These are phyloP conservation scores for Hanseniaspora sp. DNA, from an alignment of 1,139 yeast genomes.

Conservation along the genomic window DNA sequence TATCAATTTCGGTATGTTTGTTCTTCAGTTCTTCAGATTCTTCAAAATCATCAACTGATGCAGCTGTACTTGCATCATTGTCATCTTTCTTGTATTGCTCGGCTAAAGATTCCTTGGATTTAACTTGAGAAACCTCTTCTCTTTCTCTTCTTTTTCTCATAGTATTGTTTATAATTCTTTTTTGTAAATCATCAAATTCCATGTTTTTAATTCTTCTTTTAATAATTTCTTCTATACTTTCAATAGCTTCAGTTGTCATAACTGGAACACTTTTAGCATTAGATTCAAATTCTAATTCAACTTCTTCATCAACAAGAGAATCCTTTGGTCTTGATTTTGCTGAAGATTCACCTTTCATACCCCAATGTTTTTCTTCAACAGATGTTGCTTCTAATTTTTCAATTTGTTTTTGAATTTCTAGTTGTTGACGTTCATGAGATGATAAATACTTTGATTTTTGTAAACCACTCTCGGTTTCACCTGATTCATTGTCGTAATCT, in stretches of 20 bases:
- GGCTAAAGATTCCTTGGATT: constrained; percentile 79
- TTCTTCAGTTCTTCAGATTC: constrained; percentile 49
- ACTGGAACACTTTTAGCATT: constrained; percentile 82
- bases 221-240: constrained; percentile 76
- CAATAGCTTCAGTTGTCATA: constrained; percentile 79
- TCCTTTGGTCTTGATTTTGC: constrained; percentile 75
- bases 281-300: constrained; percentile 52
- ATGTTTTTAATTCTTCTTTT: constrained; percentile 63
- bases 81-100: constrained; percentile 82
- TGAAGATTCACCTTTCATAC: constrained; percentile 82
- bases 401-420: constrained; percentile 64
- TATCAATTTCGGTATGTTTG: constrained; percentile 69
- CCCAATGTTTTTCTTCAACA: constrained; percentile 86
- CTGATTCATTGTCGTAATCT: constrained; percentile 29
- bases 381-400: constrained; percentile 72
- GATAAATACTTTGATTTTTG: constrained; percentile 43
- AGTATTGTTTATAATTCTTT: constrained; percentile 54
- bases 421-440: constrained; percentile 75
- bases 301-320: constrained; percentile 56
- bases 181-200: constrained; percentile 76
- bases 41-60: constrained; percentile 26
- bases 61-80: constrained; percentile 31
- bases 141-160: constrained; percentile 42
- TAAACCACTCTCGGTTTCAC: constrained; percentile 34
- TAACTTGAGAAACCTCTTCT: constrained; percentile 68